Evolutionary conservation across 2,329 filamentous ascomycete species (phyloP).

Genomic region (Fusarium sp.): DNA sequence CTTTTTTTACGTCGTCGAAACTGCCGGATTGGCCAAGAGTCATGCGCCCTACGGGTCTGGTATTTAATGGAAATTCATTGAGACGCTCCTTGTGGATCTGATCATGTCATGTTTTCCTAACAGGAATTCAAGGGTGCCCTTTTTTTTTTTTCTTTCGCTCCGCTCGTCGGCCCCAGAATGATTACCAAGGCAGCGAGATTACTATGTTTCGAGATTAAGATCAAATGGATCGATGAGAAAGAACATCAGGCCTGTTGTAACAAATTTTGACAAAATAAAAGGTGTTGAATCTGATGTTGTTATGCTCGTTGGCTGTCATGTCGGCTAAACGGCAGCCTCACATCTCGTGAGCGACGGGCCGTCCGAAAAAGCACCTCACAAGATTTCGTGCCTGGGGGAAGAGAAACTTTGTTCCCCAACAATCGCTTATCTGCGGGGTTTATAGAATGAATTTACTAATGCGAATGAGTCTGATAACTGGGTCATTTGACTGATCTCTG

Average conservation of each 20-base stretch:
- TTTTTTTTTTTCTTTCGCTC: neutral
- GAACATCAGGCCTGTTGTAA: neutral
- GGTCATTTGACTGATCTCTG: slow-evolving; percentile 7
- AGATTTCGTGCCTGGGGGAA: neutral
- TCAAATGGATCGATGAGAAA: neutral
- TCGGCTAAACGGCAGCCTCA: neutral
- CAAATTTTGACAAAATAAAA: neutral
- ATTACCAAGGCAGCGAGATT: slow-evolving; percentile 29
- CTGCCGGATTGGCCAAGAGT: slow-evolving; percentile 20
- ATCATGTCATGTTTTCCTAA: slow-evolving; percentile 41
- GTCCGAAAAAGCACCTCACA: neutral
- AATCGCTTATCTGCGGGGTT: slow-evolving; percentile 38
- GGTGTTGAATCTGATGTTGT: neutral
- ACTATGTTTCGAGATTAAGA: slow-evolving; percentile 21
- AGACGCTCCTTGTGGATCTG: slow-evolving; percentile 18
- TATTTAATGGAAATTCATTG: slow-evolving; percentile 9
- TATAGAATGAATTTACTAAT: slow-evolving; percentile 27
- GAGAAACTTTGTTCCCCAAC: slow-evolving; percentile 4
- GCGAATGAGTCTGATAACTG: slow-evolving; percentile 13
- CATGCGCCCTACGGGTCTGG: neutral
- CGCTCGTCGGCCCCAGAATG: neutral
- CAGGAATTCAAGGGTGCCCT: slow-evolving; percentile 18
- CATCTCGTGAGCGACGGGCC: neutral
- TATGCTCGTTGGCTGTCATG: neutral
- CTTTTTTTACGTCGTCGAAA: slow-evolving; percentile 34